phyloP scores from a whole-genome alignment of 78 protist species.

The Guillardia theta region DNA sequence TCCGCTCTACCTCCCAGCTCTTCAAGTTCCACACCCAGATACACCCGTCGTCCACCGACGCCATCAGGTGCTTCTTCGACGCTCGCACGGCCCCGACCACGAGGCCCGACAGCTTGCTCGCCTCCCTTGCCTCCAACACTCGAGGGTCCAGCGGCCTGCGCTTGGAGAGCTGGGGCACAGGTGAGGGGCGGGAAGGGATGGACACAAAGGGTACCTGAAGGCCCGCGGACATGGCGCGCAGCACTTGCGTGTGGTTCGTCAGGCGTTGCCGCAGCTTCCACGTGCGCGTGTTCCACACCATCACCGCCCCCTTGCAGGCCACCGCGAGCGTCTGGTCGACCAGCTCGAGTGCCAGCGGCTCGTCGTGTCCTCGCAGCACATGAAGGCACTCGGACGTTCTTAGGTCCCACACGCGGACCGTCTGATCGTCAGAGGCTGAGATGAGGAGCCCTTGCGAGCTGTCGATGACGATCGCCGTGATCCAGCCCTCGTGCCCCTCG shows the following conservation, averaged over 20 bases:
- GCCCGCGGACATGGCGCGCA: constrained; percentile 11
- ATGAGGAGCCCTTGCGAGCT: not conserved
- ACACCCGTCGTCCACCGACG: not conserved
- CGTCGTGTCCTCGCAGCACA: not conserved
- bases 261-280: not conserved
- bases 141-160: not conserved
- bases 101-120: not conserved
- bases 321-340: not conserved
- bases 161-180: not conserved
- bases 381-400: not conserved
- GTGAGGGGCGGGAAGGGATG: not conserved
- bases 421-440: not conserved
- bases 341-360: not conserved
- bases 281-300: not conserved
- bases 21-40: constrained; percentile 8
- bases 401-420: not conserved
- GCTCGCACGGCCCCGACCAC: not conserved
- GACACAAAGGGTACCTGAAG: not conserved
- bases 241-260: not conserved
- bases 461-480: not conserved
- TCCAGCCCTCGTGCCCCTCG: not conserved
- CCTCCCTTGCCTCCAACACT: not conserved
- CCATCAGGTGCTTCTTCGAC: not conserved
- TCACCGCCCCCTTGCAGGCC: not conserved
- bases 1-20: not conserved